Conservation (phyloP, 2,329 filamentous ascomycete genomes). For the Penicillium sp. region DNA sequence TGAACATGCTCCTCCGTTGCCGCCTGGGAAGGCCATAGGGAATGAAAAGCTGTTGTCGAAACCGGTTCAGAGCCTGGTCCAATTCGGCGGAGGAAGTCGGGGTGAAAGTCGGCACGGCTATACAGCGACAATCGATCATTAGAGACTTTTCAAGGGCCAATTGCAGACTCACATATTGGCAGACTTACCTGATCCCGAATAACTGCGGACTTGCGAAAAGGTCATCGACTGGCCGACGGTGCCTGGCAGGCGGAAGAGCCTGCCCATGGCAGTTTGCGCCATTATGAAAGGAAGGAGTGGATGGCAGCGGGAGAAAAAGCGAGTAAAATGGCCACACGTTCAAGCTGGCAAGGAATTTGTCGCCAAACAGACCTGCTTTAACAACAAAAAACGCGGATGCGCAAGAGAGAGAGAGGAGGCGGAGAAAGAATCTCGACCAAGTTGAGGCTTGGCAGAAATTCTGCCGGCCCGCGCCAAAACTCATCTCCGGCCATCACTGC, state of each 20-base stretch:
- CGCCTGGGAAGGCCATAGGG: constrained; percentile 42
- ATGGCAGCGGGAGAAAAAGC: not conserved
- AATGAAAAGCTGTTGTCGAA: constrained; percentile 51
- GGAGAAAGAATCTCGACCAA: constrained; percentile 31
- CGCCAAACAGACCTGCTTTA: not conserved
- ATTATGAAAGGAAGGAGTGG: constrained; percentile 29
- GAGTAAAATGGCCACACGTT: not conserved
- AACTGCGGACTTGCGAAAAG: constrained; percentile 37
- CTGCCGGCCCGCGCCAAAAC: constrained; percentile 40
- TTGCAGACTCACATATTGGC: not conserved
- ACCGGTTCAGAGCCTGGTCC: constrained; percentile 44
- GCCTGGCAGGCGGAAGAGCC: constrained; percentile 43
- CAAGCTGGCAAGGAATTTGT: not conserved
- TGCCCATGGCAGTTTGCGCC: constrained; percentile 44
- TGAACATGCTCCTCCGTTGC: constrained; percentile 47
- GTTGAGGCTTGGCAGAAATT: constrained; percentile 42
- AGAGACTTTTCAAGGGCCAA: constrained; percentile 7
- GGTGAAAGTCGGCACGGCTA: constrained; percentile 45
- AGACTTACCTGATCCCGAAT: constrained; percentile 36
- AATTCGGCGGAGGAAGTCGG: constrained; percentile 46
- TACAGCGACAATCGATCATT: not conserved
- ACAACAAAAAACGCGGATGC: constrained; percentile 1
- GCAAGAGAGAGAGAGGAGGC: constrained; percentile 18
- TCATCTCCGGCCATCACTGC: constrained; percentile 27
- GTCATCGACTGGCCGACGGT: constrained; percentile 36